Conservation (phyloP, 495 filamentous ascomycete genomes). For the Thozetella sp. region DNA sequence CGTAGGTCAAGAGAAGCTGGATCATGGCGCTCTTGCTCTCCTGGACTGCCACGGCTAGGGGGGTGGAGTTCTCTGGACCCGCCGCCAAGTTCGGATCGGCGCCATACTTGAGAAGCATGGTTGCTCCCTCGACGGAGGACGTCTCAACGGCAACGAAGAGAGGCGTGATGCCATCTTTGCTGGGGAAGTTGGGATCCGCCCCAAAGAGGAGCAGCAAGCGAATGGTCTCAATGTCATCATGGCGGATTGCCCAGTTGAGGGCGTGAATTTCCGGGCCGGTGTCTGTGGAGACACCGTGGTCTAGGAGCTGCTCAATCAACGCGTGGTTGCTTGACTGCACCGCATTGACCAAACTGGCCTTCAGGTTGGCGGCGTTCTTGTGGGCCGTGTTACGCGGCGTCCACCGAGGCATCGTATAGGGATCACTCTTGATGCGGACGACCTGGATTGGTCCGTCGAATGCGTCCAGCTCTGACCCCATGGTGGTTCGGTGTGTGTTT, state of each 20-base stretch:
- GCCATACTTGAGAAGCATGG: constrained; percentile 49
- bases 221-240: constrained; percentile 45
- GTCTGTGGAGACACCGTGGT: constrained; percentile 51
- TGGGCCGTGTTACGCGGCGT: constrained; percentile 31
- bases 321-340: constrained; percentile 45
- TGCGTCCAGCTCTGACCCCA: constrained; percentile 23
- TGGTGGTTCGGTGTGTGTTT: constrained; percentile 24
- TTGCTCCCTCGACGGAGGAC: constrained; percentile 42
- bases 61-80: constrained; percentile 36
- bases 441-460: constrained; percentile 28
- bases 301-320: constrained; percentile 50
- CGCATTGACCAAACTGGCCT: constrained; percentile 28
- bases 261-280: constrained; percentile 30
- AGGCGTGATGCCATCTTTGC: constrained; percentile 39
- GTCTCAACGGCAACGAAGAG: constrained; percentile 42
- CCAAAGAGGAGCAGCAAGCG: constrained; percentile 50
- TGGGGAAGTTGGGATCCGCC: constrained; percentile 44
- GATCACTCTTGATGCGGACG: constrained; percentile 31
- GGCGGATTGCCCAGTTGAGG: constrained; percentile 41
- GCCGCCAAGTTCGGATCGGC: constrained; percentile 49
- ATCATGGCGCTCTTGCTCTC: constrained; percentile 41
- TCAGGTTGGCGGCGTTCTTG: constrained; percentile 29
- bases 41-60: constrained; percentile 35
- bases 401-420: constrained; percentile 35
- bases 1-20: constrained; percentile 47